These are phyloP conservation scores for Begonia fuchsioides DNA, from an alignment of 306 rosid genomes.

Conservation along the genomic window DNA sequence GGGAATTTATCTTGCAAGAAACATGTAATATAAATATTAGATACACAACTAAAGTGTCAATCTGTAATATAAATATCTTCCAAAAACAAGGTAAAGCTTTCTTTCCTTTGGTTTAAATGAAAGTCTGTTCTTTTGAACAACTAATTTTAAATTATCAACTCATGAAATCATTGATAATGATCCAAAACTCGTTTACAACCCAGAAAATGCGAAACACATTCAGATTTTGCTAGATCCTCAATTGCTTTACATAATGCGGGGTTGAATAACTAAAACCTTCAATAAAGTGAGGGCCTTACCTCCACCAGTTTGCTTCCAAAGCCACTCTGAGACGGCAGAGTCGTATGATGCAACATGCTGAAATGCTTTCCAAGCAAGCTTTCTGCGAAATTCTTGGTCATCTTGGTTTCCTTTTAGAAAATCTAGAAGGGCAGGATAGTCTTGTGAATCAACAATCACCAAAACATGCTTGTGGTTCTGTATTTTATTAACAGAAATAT, in stretches of 20 bases:
- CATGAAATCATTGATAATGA: not conserved
- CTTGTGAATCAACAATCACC: conserved; percentile 85
- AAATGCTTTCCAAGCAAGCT: conserved; percentile 94
- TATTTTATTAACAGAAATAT: conserved; percentile 2
- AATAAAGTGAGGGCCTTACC: conserved; percentile 20
- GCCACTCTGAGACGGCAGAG: conserved; percentile 89
- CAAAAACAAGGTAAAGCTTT: not conserved
- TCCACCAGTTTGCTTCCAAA: conserved; percentile 76
- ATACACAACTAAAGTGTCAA: conserved; percentile 8
- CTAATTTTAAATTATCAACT: not conserved
- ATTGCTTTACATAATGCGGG: no score
- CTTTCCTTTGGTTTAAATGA: no score
- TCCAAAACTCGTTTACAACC: not conserved
- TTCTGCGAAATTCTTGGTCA: conserved; percentile 50
- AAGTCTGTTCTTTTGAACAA: not conserved
- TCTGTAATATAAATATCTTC: not conserved
- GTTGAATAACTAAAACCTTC: no score
- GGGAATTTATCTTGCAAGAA: conserved; percentile 59
- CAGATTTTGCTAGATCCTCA: not conserved
- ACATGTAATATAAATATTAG: not conserved
- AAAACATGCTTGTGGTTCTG: conserved; percentile 91
- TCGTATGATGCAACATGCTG: conserved; percentile 86
- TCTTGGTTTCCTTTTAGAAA: conserved; percentile 52
- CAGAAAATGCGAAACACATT: not conserved
- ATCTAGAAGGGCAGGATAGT: conserved; percentile 59